Base-by-base conservation (phyloP, 495 filamentous ascomycete genomes). In the Aspergillus mulundensis region DNA sequence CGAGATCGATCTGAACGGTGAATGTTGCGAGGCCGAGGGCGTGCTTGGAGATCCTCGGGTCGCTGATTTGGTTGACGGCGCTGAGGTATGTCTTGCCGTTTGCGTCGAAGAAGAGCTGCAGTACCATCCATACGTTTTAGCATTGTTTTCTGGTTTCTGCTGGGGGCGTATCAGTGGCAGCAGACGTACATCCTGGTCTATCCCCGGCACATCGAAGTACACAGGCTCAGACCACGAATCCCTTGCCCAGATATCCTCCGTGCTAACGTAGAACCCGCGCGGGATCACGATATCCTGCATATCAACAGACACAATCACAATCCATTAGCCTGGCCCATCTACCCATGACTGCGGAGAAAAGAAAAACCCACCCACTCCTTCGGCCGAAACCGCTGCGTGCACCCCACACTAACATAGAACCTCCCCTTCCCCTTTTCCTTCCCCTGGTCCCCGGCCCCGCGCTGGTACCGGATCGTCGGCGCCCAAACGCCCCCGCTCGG, bases 401-500 rank as follows among this genome's bases (percentile, higher is more conserved):
- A 42, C 12, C 40, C 40, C 11, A 42, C 40, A 19, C 14, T 16
- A 42, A 42, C 40, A 42, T 18, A 42, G 16, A 44, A 44, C 42
- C 42, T 2, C 42, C 42, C 40, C 40, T 42, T 42, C 16, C 40
- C 40, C 3, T 42, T 21, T 1, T 19, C 40, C 8, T 42, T n/a
- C n/a, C n/a, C n/a, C n/a, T n/a, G n/a, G n/a, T n/a, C n/a, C n/a
- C n/a, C n/a, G n/a, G n/a, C n/a, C n/a, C n/a, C n/a, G n/a, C n/a
- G n/a, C n/a, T n/a, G n/a, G 38, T 74, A 69, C 0, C 76, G 60
- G 11, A 79, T 61, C 0, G 73, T 78, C 1, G 73, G 63, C 3
- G 74, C 76, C 68, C 75, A 80, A 10, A 78, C 64, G 1, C 75
- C 77, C 25, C 71, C 76, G 5, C 76, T 73, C 0, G 76, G 76